A percentile compares a stretch with the other conserved stretches of the same genome.
Conservation (phyloP, 306 rosid species). For the Sphenostylis stenocarpa region DNA sequence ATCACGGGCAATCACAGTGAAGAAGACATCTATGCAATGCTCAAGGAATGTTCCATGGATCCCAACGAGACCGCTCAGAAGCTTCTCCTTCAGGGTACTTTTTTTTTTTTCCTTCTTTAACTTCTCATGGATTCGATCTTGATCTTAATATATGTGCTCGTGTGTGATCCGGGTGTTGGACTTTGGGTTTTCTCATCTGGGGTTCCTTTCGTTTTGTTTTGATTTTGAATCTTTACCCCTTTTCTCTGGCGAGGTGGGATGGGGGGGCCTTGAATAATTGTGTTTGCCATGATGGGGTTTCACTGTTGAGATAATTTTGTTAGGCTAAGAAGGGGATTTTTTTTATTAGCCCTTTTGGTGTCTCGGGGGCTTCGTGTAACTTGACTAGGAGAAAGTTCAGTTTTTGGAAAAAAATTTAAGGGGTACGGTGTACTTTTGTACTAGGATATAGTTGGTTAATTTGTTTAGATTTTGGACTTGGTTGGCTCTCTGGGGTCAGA, state of each 20-base stretch:
- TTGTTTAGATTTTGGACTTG: slow-evolving; percentile 24
- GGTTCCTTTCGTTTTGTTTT: slow-evolving; percentile 35
- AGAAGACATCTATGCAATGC: slow-evolving; percentile 94
- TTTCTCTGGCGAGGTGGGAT: slow-evolving; percentile 13
- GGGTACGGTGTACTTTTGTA: background rate
- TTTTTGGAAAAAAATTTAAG: slow-evolving; percentile 18
- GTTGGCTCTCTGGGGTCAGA: slow-evolving; percentile 10
- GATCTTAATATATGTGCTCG: slow-evolving; percentile 30
- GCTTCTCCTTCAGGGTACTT: slow-evolving; percentile 86
- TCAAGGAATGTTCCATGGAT: slow-evolving; percentile 95
- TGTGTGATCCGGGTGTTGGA: slow-evolving; percentile 47
- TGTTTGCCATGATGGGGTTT: slow-evolving; percentile 45
- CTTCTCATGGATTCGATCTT: slow-evolving; percentile 26
- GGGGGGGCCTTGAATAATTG: slow-evolving; percentile 36
- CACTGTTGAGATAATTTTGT: slow-evolving; percentile 45
- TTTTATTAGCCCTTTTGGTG: slow-evolving; percentile 31
- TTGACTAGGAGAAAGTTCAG: slow-evolving; percentile 24
- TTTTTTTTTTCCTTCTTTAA: background rate
- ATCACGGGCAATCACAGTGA: slow-evolving; percentile 82
- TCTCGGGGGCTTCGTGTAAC: slow-evolving; percentile 30
- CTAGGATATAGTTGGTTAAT: slow-evolving; percentile 15
- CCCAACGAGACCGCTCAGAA: slow-evolving; percentile 92
- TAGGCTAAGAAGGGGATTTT: slow-evolving; percentile 28
- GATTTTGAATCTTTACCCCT: slow-evolving; percentile 14
- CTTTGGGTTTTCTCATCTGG: slow-evolving; percentile 36